Conservation (phyloP, 2,329 filamentous ascomycete species). For the Ascochyta rabiei region DNA sequence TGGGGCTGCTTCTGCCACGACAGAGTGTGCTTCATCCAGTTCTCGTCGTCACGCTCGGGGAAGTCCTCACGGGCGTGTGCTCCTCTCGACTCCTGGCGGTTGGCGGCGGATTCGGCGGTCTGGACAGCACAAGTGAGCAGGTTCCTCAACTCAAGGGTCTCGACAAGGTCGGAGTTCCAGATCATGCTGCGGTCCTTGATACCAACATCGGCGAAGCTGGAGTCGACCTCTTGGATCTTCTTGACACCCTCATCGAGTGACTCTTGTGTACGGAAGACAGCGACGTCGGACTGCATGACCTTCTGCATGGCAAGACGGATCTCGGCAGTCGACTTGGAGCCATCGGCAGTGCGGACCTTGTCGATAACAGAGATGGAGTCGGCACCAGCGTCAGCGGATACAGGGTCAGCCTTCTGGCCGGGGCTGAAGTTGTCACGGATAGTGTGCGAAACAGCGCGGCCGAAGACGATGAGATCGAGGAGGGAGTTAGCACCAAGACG, state of each 20-base stretch:
- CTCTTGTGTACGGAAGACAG: constrained; percentile 94
- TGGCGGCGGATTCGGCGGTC: constrained; percentile 88
- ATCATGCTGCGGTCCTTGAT: constrained; percentile 99
- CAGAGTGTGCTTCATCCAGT: constrained; percentile 99
- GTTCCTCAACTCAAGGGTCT: constrained; percentile 95
- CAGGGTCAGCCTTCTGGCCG: constrained; percentile 77
- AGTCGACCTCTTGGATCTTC: constrained; percentile 85
- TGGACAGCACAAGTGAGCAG: constrained; percentile 95
- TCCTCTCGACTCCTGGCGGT: constrained; percentile 95
- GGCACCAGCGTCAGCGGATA: constrained; percentile 84
- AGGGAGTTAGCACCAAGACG: constrained; percentile 98
- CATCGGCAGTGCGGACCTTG: constrained; percentile 80
- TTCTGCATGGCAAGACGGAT: constrained; percentile 94
- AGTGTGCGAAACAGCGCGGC: constrained; percentile 94
- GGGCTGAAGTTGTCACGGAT: constrained; percentile 94
- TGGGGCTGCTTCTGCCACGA: constrained; percentile 95
- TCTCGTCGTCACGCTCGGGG: constrained; percentile 91
- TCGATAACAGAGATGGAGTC: constrained; percentile 87
- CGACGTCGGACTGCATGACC: constrained; percentile 97
- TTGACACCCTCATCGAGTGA: constrained; percentile 90
- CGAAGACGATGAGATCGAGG: constrained; percentile 95
- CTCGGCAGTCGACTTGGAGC: constrained; percentile 85
- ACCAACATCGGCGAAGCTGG: constrained; percentile 79
- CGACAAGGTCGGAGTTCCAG: constrained; percentile 97
- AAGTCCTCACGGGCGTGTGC: constrained; percentile 96